Evolutionary conservation across 2,329 filamentous ascomycete species (phyloP).

Genomic region (Talaromyces sp.): DNA sequence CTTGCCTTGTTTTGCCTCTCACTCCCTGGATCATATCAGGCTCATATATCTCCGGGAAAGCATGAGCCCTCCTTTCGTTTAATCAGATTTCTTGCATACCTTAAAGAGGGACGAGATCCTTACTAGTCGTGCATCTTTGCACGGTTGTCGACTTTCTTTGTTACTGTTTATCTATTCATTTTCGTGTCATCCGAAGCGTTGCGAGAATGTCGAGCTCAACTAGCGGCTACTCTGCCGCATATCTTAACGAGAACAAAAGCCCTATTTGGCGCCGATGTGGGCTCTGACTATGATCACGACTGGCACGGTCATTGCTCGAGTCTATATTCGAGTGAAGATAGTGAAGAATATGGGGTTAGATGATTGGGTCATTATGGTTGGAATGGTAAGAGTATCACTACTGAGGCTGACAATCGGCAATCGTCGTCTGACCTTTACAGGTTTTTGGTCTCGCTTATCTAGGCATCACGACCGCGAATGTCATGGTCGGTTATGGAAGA

Average conservation of each 20-base stretch:
- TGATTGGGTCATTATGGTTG: slow-evolving; percentile 37
- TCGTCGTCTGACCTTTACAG: slow-evolving; percentile 22
- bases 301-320: slow-evolving; percentile 29
- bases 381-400: slow-evolving; percentile 13
- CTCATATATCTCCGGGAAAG: background rate
- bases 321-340: slow-evolving; percentile 31
- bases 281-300: slow-evolving; percentile 29
- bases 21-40: background rate
- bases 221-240: background rate
- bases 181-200: background rate
- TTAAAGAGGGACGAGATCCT: background rate
- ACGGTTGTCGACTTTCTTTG: background rate
- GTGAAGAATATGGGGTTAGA: slow-evolving; percentile 33
- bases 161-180: background rate
- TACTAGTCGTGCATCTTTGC: background rate
- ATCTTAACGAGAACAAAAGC: slow-evolving; percentile 28
- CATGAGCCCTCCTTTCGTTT: background rate
- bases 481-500: slow-evolving; percentile 39
- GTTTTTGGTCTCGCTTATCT: slow-evolving; percentile 35
- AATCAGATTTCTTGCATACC: background rate
- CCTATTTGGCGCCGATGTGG: slow-evolving; percentile 32
- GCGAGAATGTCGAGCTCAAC: slow-evolving; percentile 11
- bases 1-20: background rate
- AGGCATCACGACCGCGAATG: slow-evolving; percentile 33
- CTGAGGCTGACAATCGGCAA: background rate